These are phyloP conservation scores for Lumnitzera littorea DNA, from an alignment of 345 rosid genomes.

Conservation along the genomic window DNA sequence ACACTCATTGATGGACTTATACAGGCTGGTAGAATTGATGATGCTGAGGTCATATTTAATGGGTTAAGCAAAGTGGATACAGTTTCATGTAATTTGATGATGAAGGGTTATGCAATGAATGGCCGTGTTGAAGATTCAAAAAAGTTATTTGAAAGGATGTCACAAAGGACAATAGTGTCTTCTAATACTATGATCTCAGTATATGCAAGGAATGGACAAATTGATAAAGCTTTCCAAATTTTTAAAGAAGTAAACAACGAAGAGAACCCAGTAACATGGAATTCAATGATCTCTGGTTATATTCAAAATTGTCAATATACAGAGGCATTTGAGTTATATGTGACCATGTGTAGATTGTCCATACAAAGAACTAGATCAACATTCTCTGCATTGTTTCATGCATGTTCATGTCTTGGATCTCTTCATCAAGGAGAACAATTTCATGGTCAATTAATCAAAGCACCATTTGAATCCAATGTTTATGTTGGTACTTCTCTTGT, in stretches of 20 bases:
- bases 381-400: constrained; percentile 43
- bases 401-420: constrained; percentile 52
- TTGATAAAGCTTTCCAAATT: constrained; percentile 39
- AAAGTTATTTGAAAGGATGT: constrained; percentile 35
- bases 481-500: constrained; percentile 50
- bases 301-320: constrained; percentile 31
- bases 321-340: constrained; percentile 34
- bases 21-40: constrained; percentile 24
- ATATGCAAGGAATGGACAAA: constrained; percentile 38
- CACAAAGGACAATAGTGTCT: constrained; percentile 33
- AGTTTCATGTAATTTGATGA: constrained; percentile 37
- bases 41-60: constrained; percentile 37
- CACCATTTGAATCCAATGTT: constrained; percentile 33
- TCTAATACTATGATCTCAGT: constrained; percentile 46
- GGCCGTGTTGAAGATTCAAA: constrained; percentile 37
- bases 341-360: constrained; percentile 22
- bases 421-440: constrained; percentile 45
- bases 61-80: constrained; percentile 21
- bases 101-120: constrained; percentile 42
- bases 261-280: constrained; percentile 53
- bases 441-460: constrained; percentile 42
- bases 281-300: constrained; percentile 48
- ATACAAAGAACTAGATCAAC: constrained; percentile 38
- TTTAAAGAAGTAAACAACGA: constrained; percentile 39
- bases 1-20: constrained; percentile 31